phyloP scores from a whole-genome alignment of 176 grass and related monocot species.

The Puccinellia tenuiflora region DNA sequence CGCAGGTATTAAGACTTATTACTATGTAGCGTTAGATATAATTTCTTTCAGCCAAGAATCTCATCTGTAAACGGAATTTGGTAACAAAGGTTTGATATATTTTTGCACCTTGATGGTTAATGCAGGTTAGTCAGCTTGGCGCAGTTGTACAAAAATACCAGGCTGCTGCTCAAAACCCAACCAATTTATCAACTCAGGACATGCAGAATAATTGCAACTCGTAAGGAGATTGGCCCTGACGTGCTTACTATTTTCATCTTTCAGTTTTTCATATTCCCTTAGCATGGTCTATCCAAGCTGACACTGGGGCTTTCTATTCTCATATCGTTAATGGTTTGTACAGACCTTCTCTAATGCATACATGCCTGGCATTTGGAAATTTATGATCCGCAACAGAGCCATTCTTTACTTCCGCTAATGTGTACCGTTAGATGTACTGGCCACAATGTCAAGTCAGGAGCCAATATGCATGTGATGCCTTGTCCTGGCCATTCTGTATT shows the following conservation, averaged over 20 bases:
- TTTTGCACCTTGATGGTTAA: slow-evolving; percentile 1
- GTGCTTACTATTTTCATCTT: slow-evolving; percentile 1
- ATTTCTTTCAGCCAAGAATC: neutral
- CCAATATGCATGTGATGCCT: neutral
- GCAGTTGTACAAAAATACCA: slow-evolving; percentile 85
- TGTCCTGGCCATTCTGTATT: neutral
- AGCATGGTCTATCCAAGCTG: neutral
- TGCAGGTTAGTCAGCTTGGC: slow-evolving; percentile 88
- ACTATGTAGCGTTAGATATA: neutral
- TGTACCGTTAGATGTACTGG: neutral
- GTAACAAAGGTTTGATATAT: neutral
- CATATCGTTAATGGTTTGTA: neutral
- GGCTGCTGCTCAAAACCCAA: slow-evolving; percentile 60
- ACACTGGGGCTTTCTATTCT: neutral
- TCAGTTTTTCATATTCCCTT: slow-evolving; percentile 18
- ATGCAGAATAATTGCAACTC: slow-evolving; percentile 91
- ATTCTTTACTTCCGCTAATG: neutral
- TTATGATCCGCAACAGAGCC: neutral
- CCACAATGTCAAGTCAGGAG: neutral
- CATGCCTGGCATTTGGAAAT: neutral
- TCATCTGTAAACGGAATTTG: neutral
- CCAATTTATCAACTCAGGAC: slow-evolving; percentile 65
- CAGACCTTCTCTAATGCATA: neutral
- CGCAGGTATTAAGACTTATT: slow-evolving; percentile 51
- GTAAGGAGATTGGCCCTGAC: slow-evolving; percentile 49